A percentile compares a stretch with the other conserved stretches of the same genome.
Evolutionary conservation across 2,329 filamentous ascomycete species (phyloP).

Genomic region (Curvularia sp.): DNA sequence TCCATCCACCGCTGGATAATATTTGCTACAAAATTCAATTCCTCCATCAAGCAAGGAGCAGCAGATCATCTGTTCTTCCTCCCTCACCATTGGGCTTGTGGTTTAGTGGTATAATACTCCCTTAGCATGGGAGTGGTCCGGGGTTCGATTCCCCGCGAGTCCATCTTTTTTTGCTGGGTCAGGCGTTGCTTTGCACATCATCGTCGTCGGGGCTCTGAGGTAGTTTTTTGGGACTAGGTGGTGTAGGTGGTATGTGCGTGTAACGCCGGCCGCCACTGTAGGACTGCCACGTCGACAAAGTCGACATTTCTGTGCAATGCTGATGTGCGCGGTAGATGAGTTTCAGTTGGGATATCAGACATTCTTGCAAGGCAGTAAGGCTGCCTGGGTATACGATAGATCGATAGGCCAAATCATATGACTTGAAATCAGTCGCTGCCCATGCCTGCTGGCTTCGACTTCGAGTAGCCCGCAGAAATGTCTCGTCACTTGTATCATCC

Average conservation of each 20-base stretch:
- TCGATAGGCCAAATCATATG: neutral
- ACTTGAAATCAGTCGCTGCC: neutral
- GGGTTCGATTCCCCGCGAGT: slow-evolving; percentile 11
- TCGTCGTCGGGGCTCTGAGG: no score
- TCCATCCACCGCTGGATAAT: neutral
- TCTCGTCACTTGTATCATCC: neutral
- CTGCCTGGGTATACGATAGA: neutral
- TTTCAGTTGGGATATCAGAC: neutral
- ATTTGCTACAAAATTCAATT: neutral
- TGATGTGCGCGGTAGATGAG: neutral
- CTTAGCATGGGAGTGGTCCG: slow-evolving; percentile 32
- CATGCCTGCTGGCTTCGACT: neutral
- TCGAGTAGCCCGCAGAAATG: no score
- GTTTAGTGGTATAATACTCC: slow-evolving; percentile 35
- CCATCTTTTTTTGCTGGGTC: slow-evolving; percentile 3
- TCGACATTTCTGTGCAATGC: neutral
- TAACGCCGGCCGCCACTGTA: no score
- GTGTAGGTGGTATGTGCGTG: neutral
- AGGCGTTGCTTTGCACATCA: no score
- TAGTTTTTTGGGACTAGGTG: neutral
- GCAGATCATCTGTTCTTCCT: neutral
- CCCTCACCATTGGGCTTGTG: slow-evolving; percentile 21
- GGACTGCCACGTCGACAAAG: neutral
- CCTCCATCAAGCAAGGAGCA: slow-evolving; percentile 1
- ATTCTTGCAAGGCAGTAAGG: neutral